A percentile compares a stretch with the other conserved stretches of the same genome.
Conservation (phyloP, 257 asterid species). For the Plantago elongata region DNA sequence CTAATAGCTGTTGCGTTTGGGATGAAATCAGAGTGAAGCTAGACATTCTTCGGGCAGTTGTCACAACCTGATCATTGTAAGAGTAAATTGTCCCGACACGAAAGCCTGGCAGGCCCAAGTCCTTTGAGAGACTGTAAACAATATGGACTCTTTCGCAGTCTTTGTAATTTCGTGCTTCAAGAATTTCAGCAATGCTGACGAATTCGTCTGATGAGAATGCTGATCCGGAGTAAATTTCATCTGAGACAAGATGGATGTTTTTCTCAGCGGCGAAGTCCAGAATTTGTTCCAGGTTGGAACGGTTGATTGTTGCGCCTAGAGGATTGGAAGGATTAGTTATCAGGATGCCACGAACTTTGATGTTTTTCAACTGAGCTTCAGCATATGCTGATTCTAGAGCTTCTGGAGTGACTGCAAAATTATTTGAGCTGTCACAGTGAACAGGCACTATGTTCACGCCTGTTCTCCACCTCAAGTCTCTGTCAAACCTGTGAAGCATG, state of each 20-base stretch:
- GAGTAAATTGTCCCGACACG: slow-evolving; percentile 52
- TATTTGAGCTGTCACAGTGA: slow-evolving; percentile 43
- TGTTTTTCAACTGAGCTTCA: slow-evolving; percentile 26
- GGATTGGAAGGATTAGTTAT: slow-evolving; percentile 57
- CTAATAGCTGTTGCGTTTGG: slow-evolving; percentile 48
- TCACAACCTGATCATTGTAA: slow-evolving; percentile 42
- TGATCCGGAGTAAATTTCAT: slow-evolving; percentile 53
- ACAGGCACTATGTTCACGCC: slow-evolving; percentile 37
- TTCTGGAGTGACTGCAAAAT: slow-evolving; percentile 33
- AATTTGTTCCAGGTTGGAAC: slow-evolving; percentile 25
- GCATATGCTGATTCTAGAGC: slow-evolving; percentile 36
- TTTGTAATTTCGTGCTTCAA: slow-evolving; percentile 21
- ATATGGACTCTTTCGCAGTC: slow-evolving; percentile 41
- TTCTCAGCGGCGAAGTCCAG: slow-evolving; percentile 31
- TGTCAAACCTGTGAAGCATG: slow-evolving; percentile 20
- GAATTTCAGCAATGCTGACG: slow-evolving; percentile 41
- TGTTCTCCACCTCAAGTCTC: slow-evolving; percentile 34
- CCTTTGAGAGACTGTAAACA: slow-evolving; percentile 49
- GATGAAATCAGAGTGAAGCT: slow-evolving; percentile 51
- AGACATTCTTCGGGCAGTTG: slow-evolving; percentile 52
- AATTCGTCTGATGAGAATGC: slow-evolving; percentile 43
- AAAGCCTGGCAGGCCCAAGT: slow-evolving; percentile 49
- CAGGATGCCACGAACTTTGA: slow-evolving; percentile 33
- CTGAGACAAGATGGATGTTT: slow-evolving; percentile 50
- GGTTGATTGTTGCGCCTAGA: slow-evolving; percentile 40